phyloP scores from a whole-genome alignment of 2,329 filamentous ascomycete genomes.

The Pyrenophora teres region DNA sequence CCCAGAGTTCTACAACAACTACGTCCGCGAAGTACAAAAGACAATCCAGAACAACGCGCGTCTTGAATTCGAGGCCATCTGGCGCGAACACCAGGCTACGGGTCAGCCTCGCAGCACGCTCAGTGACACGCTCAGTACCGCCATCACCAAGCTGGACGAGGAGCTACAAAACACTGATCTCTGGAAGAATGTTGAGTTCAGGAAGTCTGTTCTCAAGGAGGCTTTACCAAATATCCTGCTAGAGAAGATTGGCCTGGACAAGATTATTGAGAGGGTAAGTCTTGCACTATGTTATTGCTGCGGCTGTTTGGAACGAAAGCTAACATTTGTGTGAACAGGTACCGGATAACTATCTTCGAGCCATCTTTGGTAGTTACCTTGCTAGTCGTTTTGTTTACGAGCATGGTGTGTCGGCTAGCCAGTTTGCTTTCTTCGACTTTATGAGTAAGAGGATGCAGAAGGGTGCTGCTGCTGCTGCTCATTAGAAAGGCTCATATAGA shows the following conservation, averaged over 20 bases:
- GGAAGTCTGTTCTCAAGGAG: constrained; percentile 77
- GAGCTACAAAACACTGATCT: constrained; percentile 92
- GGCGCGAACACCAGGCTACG: constrained; percentile 87
- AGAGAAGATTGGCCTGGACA: constrained; percentile 88
- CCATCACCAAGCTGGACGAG: constrained; percentile 96
- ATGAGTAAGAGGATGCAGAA: constrained; percentile 57
- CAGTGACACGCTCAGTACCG: constrained; percentile 85
- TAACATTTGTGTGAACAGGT: constrained; percentile 55
- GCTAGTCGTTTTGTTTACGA: constrained; percentile 96
- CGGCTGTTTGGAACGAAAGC: too few relatives aligned
- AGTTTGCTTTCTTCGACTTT: constrained; percentile 98
- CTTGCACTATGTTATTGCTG: not conserved
- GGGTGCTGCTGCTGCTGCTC: constrained; percentile 9
- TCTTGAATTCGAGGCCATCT: constrained; percentile 97
- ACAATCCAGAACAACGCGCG: constrained; percentile 89
- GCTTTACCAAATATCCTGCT: constrained; percentile 84
- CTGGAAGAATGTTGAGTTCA: constrained; percentile 81
- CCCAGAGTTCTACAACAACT: constrained; percentile 89
- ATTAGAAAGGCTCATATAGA: not conserved
- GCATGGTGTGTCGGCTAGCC: constrained; percentile 87
- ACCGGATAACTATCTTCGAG: constrained; percentile 86
- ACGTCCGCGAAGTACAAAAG: constrained; percentile 88
- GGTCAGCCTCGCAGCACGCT: constrained; percentile 81
- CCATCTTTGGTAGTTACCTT: constrained; percentile 95
- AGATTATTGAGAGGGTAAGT: constrained; percentile 77